Evolutionary conservation across 2,329 filamentous ascomycete species (phyloP), one percentile per base, ranked within the genome.

Genomic region (Arthrinium phaeospermum): DNA sequence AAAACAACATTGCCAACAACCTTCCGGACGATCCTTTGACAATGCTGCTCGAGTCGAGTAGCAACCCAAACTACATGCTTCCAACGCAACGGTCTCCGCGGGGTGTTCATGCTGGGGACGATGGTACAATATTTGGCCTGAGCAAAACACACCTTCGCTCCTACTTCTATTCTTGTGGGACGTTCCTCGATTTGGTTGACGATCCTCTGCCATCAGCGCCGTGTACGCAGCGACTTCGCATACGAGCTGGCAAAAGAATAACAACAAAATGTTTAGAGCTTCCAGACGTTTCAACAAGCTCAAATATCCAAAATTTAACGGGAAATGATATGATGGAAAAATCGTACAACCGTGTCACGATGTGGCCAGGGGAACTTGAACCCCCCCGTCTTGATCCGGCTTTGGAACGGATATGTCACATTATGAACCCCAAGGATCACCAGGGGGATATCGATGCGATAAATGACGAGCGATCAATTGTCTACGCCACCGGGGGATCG

Each of bases 131-230:
- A 5, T 87, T 88, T 69, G 87, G 88, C 7, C 82, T 90, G 13
- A 84, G 85, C 49, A 85, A 87, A 70, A 90, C 87, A 14, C 86
- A 87, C 61, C 80, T 90, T 64, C 85, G 88, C 34, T 83, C 85
- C 3, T 93, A 93, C 77, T 85, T 88, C 69, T 79, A 84, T 16
- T 82, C 84, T 1, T 86, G 86, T 73, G 84, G 83, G 30, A 84
- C 90, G 0, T 92, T 90, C 75, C 71, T 92, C 6, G 91, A 93
- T 75, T 78, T 93, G 0, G 86, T 91, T 7, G 85, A 91, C 73
- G 86, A 89, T 73, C 80, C 85, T 3, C 68, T 79, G 2, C 83
- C 81, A 71, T 83, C 79, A 45, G 74, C 78, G 1, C 72, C 75
- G 3, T 75, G 79, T n/a, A 73, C 78, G 4, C 81, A 81, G 69